phyloP scores from a whole-genome alignment of 495 filamentous ascomycete species.

The Neurospora sp. region DNA sequence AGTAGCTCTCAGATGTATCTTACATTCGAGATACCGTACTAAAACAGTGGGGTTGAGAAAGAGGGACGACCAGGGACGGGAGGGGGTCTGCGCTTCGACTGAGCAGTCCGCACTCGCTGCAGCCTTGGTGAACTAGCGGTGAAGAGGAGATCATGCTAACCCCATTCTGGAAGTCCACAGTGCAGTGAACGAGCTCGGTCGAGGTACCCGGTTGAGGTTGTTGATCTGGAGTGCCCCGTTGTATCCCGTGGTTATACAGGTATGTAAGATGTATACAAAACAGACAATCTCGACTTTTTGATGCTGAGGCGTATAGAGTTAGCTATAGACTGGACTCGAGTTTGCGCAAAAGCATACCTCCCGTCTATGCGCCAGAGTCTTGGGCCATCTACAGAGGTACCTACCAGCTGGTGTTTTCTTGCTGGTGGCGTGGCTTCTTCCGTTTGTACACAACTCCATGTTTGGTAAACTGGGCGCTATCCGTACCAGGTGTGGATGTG shows the following conservation, averaged over 20 bases:
- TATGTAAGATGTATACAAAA: not conserved
- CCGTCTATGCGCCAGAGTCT: not conserved
- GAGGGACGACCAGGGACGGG: not conserved
- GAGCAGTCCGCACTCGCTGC: not conserved
- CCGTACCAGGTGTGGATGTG: not conserved
- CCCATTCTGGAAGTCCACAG: not conserved
- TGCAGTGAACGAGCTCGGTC: not conserved
- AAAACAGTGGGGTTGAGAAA: not conserved
- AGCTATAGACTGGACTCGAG: not conserved
- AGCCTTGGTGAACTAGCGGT: not conserved
- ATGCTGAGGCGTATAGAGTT: not conserved
- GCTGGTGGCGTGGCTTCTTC: not conserved
- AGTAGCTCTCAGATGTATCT: not conserved
- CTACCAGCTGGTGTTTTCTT: not conserved
- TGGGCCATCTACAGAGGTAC: not conserved
- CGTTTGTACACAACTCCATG: not conserved
- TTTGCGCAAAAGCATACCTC: not conserved
- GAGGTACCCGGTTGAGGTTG: not conserved
- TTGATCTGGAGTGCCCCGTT: not conserved
- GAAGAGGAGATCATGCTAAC: not conserved
- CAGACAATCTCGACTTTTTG: not conserved
- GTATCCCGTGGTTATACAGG: not conserved
- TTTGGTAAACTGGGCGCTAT: not conserved
- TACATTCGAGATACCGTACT: not conserved
- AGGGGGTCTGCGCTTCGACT: not conserved